Conservation (phyloP, 2,329 filamentous ascomycete species). For the Scolecobasidium constrictum region DNA sequence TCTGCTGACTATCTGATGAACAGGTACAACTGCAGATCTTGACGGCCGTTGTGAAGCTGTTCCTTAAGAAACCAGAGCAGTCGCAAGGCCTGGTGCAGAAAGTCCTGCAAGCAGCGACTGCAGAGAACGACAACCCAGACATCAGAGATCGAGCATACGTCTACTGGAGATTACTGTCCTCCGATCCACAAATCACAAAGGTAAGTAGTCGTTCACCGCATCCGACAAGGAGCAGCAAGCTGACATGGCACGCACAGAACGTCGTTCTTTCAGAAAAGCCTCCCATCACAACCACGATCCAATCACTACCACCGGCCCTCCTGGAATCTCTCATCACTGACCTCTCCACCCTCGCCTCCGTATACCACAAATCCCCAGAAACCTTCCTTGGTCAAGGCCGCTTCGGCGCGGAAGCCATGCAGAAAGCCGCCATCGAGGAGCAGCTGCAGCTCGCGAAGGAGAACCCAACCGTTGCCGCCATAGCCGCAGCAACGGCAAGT, state of each 20-base stretch:
- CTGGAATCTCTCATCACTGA: conserved; percentile 86
- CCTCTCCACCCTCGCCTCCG: conserved; percentile 87
- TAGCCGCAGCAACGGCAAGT: conserved; percentile 53
- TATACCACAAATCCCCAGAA: conserved; percentile 97
- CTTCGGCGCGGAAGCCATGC: conserved; percentile 87
- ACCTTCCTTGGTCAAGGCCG: conserved; percentile 95
- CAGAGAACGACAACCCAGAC: conserved; percentile 94
- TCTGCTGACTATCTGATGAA: conserved; percentile 21
- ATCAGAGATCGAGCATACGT: conserved; percentile 95
- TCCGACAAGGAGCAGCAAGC: neutral
- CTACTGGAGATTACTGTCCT: conserved; percentile 93
- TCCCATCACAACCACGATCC: conserved; percentile 88
- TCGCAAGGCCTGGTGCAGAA: conserved; percentile 88
- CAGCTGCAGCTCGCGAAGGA: conserved; percentile 85
- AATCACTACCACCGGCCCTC: conserved; percentile 69
- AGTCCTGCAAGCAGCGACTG: conserved; percentile 83
- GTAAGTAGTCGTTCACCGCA: too few relatives aligned
- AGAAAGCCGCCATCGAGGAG: conserved; percentile 92
- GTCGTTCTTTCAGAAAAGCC: conserved; percentile 92
- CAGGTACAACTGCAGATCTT: conserved; percentile 96
- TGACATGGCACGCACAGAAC: too few relatives aligned
- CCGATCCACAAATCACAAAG: conserved; percentile 83
- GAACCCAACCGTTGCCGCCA: conserved; percentile 84
- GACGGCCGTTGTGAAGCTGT: conserved; percentile 93
- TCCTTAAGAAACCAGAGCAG: conserved; percentile 90